Evolutionary conservation across 1,284 basidiomycete species (phyloP), one percentile per base, ranked within the genome.

Genomic region (Pseudomicrostroma phylloplanum): DNA sequence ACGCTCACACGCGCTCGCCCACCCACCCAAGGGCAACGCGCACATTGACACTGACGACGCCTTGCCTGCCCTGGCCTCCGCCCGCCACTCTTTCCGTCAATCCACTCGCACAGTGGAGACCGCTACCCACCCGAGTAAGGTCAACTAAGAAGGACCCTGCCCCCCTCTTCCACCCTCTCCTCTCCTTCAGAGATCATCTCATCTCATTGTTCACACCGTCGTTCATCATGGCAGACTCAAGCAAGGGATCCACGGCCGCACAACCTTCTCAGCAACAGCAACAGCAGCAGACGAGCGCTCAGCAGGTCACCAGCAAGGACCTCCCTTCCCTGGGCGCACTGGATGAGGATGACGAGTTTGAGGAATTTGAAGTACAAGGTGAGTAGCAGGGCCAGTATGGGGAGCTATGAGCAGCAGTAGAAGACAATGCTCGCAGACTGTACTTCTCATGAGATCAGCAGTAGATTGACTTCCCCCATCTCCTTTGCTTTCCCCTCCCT

Each of bases 291-390:
- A 81, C 82, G 48, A 63, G 77, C 23, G 70, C 21, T 21, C 19
- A 56, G 19, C 21, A 19, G 6, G 46, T 21, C 11, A 48, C 61
- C 41, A 61, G 60, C 17, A 43, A 62, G 36, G 48, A 63, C 2
- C 53, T 77, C 2, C 77, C 77, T 8, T 60, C 67, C 1, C 66
- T 73, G 13, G 77, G 77, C n/a, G 73, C 69, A 12, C 61, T 78
- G 26, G 77, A 78, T 54, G 77, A 78, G 63, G 77, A 78, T 57
- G 77, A 78, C 65, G 77, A 78, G 64, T 78, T 78, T 56, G 77
- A 78, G 58, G 77, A 78, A 62, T 78, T 78, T 54, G 74, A 74
- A 53, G 70, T 67, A 43, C 74, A 74, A 54, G 76, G 76, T 78
- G 57, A 51, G 74, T 67, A 23, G 1, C 41, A 4, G 17, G 43